Base-by-base conservation (phyloP, 1,139 yeast species). In the Kodamaea plutei region DNA sequence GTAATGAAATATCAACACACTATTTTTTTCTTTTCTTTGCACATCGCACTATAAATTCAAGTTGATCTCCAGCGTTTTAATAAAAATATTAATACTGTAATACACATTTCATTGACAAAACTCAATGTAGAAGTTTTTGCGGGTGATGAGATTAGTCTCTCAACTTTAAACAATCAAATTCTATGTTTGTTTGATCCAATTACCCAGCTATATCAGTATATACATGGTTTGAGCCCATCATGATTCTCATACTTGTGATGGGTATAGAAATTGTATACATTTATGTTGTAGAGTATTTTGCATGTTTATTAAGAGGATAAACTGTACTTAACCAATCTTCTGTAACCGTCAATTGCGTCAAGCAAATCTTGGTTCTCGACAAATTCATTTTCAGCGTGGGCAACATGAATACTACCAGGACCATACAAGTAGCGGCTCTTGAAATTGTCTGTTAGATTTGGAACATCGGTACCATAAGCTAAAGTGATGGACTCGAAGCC, bases 381-480 rank as follows among this genome's bases (percentile, higher is more conserved):
- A 43, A 56, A 69, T 53, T 81, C 89, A 36, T 73, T 53, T 36
- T 67, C 81, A 3, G 79, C 70, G 46, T 80, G 88, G 1, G 88
- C 88, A 20, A 76, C 78, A 21, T 64, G 65, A 36, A 81, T 79
- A 2, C 76, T 56, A 1, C 88, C 89, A 1, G 88, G 84, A 0
- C 88, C 89, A 45, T 78, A 81, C 19, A 80, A 56, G 44, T 74
- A 79, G 40, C 76, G 57, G 32, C 54, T 61, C 9, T 58, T 52
- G 15, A 56, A 41, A 19, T 59, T 58, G 3, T 62, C 59, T 3
- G 47, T 39, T 33, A 79, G 51, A 40, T 73, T 66, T 4, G 85
- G 84, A 31, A 80, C 66, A 45, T 81, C 89, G 0, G 89, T 81
- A 19, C 74, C 67, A 47, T 79, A 80, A 1, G 82, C 74, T 39